A percentile compares a stretch with the other conserved stretches of the same genome.
Evolutionary conservation across 2,329 filamentous ascomycete species (phyloP).

Genomic region (Teratosphaeria zuluensis): DNA sequence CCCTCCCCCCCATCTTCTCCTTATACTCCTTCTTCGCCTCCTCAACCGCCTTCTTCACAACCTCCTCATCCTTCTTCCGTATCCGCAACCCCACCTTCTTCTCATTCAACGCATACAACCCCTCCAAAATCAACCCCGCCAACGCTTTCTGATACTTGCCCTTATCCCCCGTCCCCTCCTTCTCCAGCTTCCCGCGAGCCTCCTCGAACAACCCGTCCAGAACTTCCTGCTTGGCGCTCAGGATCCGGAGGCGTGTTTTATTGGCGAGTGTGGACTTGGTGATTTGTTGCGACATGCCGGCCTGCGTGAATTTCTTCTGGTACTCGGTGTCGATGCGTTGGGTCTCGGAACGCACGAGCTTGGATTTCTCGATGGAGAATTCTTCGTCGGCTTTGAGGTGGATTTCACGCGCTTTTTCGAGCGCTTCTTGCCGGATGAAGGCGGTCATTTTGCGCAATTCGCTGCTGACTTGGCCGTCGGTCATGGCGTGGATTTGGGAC

Average conservation of each 20-base stretch:
- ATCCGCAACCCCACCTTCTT: slow-evolving; percentile 63
- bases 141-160: slow-evolving; percentile 65
- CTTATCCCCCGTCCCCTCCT: slow-evolving; percentile 53
- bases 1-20: slow-evolving; percentile 57
- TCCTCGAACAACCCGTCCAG: slow-evolving; percentile 82
- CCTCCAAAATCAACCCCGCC: slow-evolving; percentile 77
- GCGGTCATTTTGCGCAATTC: slow-evolving; percentile 99
- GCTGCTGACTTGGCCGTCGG: slow-evolving; percentile 93
- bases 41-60: slow-evolving; percentile 68
- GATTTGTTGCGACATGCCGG: slow-evolving; percentile 97
- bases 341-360: slow-evolving; percentile 93
- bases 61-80: slow-evolving; percentile 67
- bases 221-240: slow-evolving; percentile 79
- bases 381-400: slow-evolving; percentile 98
- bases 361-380: slow-evolving; percentile 97
- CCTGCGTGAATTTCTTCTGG: slow-evolving; percentile 99
- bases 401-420: slow-evolving; percentile 95
- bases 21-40: slow-evolving; percentile 76
- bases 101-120: slow-evolving; percentile 81
- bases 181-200: slow-evolving; percentile 41
- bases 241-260: slow-evolving; percentile 84
- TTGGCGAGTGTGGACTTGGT: slow-evolving; percentile 92
- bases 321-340: slow-evolving; percentile 84
- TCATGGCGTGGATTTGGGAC: slow-evolving; percentile 89
- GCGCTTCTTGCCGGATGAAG: slow-evolving; percentile 98